Percentiles rank a stretch among this genome's conserved stretches.
Conservation (phyloP, 169 alveolate genomes). For the Cryptosporidium ubiquitum region DNA sequence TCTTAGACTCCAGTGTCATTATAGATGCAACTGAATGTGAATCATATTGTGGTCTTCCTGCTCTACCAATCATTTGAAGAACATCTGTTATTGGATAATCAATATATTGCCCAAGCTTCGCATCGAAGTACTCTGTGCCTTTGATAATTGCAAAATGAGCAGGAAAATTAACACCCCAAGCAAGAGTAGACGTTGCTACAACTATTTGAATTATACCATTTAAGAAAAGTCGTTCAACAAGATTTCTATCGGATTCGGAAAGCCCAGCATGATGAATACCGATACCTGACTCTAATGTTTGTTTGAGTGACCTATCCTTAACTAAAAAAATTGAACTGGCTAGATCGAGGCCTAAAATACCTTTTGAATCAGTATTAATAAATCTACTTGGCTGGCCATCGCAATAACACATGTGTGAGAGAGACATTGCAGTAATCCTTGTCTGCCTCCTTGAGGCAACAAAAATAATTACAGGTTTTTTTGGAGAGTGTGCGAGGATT, state of each 20-base stretch:
- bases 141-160: slow-evolving; percentile 98
- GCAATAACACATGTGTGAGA: slow-evolving; percentile 80
- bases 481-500: slow-evolving; percentile 90
- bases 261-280: slow-evolving; percentile 99
- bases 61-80: slow-evolving; percentile 98
- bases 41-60: slow-evolving; percentile 99
- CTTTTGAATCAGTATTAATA: slow-evolving; percentile 40
- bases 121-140: slow-evolving; percentile 95
- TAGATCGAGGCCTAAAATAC: background rate
- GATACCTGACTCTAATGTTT: slow-evolving; percentile 92
- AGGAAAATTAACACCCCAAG: slow-evolving; percentile 99
- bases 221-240: slow-evolving; percentile 95
- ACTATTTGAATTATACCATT: slow-evolving; percentile 92
- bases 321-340: slow-evolving; percentile 65
- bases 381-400: slow-evolving; percentile 78
- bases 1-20: slow-evolving; percentile 94
- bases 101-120: slow-evolving; percentile 89
- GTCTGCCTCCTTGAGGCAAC: slow-evolving; percentile 98
- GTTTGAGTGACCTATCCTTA: slow-evolving; percentile 89
- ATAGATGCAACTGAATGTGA: slow-evolving; percentile 95
- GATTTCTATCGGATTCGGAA: slow-evolving; percentile 92
- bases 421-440: slow-evolving; percentile 95
- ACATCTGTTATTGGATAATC: slow-evolving; percentile 96
- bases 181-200: slow-evolving; percentile 98
- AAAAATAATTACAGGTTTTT: slow-evolving; percentile 95